A percentile compares a stretch with the other conserved stretches of the same genome.
Conservation (phyloP, 2,329 filamentous ascomycete species). For the Exophiala bonariae region DNA sequence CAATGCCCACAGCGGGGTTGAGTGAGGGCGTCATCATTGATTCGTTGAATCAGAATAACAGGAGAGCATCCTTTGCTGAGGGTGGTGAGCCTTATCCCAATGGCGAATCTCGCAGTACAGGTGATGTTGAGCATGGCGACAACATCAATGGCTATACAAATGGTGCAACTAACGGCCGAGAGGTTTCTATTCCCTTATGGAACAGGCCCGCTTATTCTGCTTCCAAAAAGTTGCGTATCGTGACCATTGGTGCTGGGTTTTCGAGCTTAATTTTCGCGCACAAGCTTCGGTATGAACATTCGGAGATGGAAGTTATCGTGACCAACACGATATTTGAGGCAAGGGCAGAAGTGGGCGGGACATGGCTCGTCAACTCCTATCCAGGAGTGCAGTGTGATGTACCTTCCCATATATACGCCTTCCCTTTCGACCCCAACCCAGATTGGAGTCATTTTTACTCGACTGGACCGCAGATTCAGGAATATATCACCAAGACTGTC, state of each 20-base stretch:
- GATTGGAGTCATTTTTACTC: conserved; percentile 44
- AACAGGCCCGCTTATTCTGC: conserved; percentile 9
- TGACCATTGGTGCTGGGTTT: conserved; percentile 29
- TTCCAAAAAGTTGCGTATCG: conserved; percentile 8
- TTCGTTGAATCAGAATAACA: no score
- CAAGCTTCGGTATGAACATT: conserved; percentile 38
- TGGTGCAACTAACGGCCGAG: no score
- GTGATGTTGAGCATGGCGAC: no score
- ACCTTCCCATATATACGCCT: conserved; percentile 52
- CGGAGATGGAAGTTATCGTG: conserved; percentile 32
- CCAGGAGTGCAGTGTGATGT: conserved; percentile 58
- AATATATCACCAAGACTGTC: conserved; percentile 41
- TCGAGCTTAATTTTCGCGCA: conserved; percentile 41
- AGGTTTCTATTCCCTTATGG: background rate
- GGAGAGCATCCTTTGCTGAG: no score
- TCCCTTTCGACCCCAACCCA: conserved; percentile 40
- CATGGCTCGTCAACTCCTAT: conserved; percentile 42
- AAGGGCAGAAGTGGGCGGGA: conserved; percentile 39
- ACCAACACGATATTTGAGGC: conserved; percentile 45
- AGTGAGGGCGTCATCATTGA: no score
- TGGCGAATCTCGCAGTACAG: no score
- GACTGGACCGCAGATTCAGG: conserved; percentile 40
- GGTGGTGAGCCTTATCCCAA: no score
- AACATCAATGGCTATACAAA: no score
- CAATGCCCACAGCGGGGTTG: no score